These are phyloP conservation scores for Aegilops longissima DNA, from an alignment of 176 grass and related monocot species.

Conservation along the genomic window DNA sequence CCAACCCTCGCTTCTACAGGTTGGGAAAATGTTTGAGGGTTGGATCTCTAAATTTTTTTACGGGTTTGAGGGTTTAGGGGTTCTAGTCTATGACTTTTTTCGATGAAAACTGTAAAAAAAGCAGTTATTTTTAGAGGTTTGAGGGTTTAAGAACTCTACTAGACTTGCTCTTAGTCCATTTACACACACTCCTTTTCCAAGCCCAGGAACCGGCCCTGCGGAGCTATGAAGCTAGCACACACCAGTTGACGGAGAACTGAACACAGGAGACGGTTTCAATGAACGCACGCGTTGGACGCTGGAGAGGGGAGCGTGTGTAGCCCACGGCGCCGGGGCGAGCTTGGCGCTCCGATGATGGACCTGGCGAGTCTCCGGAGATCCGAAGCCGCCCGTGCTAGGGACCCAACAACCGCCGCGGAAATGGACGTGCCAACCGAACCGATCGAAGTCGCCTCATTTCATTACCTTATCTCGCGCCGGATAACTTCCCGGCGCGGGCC, in stretches of 20 bases:
- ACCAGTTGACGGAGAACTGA: background rate
- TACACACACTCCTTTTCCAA: background rate
- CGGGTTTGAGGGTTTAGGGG: too few relatives aligned
- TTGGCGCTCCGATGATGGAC: background rate
- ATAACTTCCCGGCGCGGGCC: background rate
- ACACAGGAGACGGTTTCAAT: background rate
- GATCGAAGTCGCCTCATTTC: background rate
- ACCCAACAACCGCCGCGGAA: conserved; percentile 13
- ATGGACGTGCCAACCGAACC: conserved; percentile 37
- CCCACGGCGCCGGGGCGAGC: background rate
- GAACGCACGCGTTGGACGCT: background rate
- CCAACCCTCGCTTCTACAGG: too few relatives aligned
- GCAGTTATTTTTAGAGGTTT: too few relatives aligned
- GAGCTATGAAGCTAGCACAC: background rate
- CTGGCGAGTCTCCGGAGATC: background rate
- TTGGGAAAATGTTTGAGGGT: too few relatives aligned
- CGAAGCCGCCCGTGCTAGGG: conserved; percentile 19
- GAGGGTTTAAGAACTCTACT: too few relatives aligned
- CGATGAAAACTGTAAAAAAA: too few relatives aligned
- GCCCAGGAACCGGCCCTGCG: background rate
- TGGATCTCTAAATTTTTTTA: too few relatives aligned
- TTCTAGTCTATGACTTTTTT: too few relatives aligned
- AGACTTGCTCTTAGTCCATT: background rate
- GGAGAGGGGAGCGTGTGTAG: background rate
- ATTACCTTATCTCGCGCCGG: conserved; percentile 13